phyloP scores from a whole-genome alignment of 345 rosid genomes.

The Eucalyptus guilfoylei region DNA sequence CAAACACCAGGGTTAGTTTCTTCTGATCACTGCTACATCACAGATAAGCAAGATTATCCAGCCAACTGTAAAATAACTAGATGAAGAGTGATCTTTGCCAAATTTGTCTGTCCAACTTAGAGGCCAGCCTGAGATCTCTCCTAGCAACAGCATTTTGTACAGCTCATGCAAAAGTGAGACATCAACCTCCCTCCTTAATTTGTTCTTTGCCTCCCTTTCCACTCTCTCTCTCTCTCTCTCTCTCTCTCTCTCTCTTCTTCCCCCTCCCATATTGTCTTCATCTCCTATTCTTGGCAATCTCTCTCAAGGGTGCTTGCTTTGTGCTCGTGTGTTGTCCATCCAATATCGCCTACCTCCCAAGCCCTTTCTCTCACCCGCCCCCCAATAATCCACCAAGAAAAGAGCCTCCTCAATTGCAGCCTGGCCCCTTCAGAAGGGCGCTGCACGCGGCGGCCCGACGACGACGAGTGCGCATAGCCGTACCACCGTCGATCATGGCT shows the following conservation, averaged over 20 bases:
- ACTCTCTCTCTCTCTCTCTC: background rate
- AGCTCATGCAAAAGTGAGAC: slow-evolving; percentile 2
- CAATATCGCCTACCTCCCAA: background rate
- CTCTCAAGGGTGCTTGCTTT: background rate
- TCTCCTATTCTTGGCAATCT: background rate
- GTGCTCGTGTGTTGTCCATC: slow-evolving; percentile 1
- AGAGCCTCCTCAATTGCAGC: background rate
- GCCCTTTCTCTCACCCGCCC: background rate
- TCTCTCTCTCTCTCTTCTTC: background rate
- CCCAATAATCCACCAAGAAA: background rate
- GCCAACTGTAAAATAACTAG: background rate
- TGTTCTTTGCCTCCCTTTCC: background rate
- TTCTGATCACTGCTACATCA: background rate
- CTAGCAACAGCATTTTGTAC: background rate
- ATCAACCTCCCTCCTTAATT: slow-evolving; percentile 22
- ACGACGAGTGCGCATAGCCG: slow-evolving; percentile 17
- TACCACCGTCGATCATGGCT: background rate
- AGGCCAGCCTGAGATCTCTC: slow-evolving; percentile 14
- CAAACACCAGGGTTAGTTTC: background rate
- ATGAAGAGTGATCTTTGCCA: background rate
- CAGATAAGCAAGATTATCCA: background rate
- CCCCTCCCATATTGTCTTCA: background rate
- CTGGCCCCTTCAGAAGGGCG: slow-evolving; percentile 43
- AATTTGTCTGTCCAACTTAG: background rate
- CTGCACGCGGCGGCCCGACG: slow-evolving; percentile 47